Base-by-base conservation (phyloP, 331 rosid genomes). In the Rhamnella rubrinervis region DNA sequence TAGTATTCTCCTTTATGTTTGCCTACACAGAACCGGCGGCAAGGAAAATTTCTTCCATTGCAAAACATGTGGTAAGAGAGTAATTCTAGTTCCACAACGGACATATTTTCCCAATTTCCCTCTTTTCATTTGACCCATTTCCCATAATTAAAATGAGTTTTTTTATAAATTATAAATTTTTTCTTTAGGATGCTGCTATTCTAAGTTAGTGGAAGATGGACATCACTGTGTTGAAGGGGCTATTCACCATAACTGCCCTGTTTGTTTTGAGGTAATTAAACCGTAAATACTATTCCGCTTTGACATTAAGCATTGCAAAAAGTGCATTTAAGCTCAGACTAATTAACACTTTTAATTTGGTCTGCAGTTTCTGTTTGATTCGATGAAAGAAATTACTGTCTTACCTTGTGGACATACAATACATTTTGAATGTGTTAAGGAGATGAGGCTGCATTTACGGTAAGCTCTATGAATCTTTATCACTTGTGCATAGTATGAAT, bases 361-460 rank as follows among this genome's bases (percentile, higher is more conserved):
- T 60, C 59, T 81, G 86, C 87, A 88, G 97, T 90, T 77, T 61
- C 66, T 90, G 15, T 90, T 90, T 61, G 97, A 88, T 61, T 78
- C 95, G n/a, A 60, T 80, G 57, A 80, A 66, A 84, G 81, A 72
- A 19, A 79, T 84, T 55, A 75, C 68, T 0, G 77, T 86, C 71
- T 82, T 90, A 62, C 90, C 75, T 41, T 90, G 95, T 41, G 92
- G 95, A 6, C 97, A 90, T 63, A 82, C 90, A 4, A 84, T 90
- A 57, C 97, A 90, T 78, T 69, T 76, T 35, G 88, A 82, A 55
- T 90, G 92, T 70, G 85, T 85, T 16, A 77, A 65, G 64, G 89
- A 86, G 81, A 86, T 90, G 97, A 81, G 66, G 77, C 65, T 56
- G 25, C 97, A 90, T 72, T 73, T 39, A 21, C 78, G 71, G 96